Base-by-base conservation (phyloP, 257 asterid genomes). In the Sherardia arvensis region DNA sequence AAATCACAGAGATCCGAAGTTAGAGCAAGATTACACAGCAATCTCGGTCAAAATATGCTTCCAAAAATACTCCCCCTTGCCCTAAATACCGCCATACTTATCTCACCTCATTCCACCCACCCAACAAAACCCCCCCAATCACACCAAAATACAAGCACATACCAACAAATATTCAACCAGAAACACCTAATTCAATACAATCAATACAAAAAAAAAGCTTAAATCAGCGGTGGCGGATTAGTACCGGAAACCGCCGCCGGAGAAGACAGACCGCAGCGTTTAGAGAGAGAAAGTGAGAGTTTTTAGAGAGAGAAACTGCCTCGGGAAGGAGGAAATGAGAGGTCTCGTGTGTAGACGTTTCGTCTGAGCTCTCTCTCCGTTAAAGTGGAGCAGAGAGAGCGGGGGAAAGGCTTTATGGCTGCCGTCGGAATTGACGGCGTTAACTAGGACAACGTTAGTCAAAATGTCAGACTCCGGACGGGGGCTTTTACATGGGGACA, bases 1-100 rank as follows among this genome's bases (percentile, higher is more conserved):
- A 67, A 71, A 72, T 70, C 79, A 70, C 63, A 77, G 77, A 80
- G 94, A 85, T 87, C 92, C 90, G 85, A 70, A 76, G 78, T 76
- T 67, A n/a, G 56, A 28, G 64, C 81, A 80, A 77, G 59, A 69
- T 45, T 3, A 79, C 74, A 48, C 70, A 51, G 83, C 65, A 68
- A 76, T 71, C 74, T 59, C 70, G 66, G 71, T 68, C 71, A 81
- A 66, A 11, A 64, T 43, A 51, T 45, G 64, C 6, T 56, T 40
- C 69, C 67, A 57, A 66, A 70, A 36, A 60, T 56, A 65, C 25
- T 59, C 32, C 28, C 68, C 67, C 66, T 20, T 45, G 66, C 66
- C 69, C 63, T 74, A 25, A 74, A 68, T 65, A 40, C 64, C 45
- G 28, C 69, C 73, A 67, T 36, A 66, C 32, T 54, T 10, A 57